Percentiles rank a stretch among this genome's conserved stretches.
These are phyloP conservation scores for Phlebiopsis flavidoalba DNA, from an alignment of 768 basidiomycete genomes.

Conservation along the genomic window DNA sequence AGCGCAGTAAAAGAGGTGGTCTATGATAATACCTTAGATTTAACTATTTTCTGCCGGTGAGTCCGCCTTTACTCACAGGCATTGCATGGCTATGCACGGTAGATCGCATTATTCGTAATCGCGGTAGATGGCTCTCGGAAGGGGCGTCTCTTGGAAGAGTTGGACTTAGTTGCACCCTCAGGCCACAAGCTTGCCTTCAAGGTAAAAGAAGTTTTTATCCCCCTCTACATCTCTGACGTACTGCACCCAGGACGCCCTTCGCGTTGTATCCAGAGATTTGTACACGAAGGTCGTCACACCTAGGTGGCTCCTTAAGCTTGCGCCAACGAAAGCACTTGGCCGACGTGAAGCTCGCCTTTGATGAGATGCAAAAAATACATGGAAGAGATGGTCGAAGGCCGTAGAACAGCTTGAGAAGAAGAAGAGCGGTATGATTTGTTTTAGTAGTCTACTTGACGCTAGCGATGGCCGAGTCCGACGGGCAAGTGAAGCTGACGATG, in stretches of 20 bases:
- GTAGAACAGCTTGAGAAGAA: slow-evolving; percentile 30
- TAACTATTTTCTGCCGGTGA: slow-evolving; percentile 53
- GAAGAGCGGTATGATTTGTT: slow-evolving; percentile 43
- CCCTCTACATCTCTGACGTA: neutral
- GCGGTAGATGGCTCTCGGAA: slow-evolving; percentile 53
- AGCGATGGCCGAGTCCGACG: slow-evolving; percentile 33
- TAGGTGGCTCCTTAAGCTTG: slow-evolving; percentile 17
- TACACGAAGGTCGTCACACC: slow-evolving; percentile 22
- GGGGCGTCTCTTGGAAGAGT: slow-evolving; percentile 43
- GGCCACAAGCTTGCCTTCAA: slow-evolving; percentile 34
- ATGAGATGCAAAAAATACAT: slow-evolving; percentile 38
- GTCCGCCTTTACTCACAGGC: slow-evolving; percentile 1
- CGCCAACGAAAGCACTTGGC: slow-evolving; percentile 17
- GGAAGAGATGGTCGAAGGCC: slow-evolving; percentile 46
- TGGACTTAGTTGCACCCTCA: slow-evolving; percentile 31
- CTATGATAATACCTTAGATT: slow-evolving; percentile 42
- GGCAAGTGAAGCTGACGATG: slow-evolving; percentile 30
- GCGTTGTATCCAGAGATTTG: slow-evolving; percentile 24
- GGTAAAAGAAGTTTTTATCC: neutral
- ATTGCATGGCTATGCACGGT: neutral
- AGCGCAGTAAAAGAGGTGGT: slow-evolving; percentile 32
- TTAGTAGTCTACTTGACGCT: slow-evolving; percentile 45
- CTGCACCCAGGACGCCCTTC: slow-evolving; percentile 20
- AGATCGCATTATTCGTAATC: slow-evolving; percentile 55
- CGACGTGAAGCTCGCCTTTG: slow-evolving; percentile 17